phyloP scores from a whole-genome alignment of 83 land plant species.

The Thuja plicata region DNA sequence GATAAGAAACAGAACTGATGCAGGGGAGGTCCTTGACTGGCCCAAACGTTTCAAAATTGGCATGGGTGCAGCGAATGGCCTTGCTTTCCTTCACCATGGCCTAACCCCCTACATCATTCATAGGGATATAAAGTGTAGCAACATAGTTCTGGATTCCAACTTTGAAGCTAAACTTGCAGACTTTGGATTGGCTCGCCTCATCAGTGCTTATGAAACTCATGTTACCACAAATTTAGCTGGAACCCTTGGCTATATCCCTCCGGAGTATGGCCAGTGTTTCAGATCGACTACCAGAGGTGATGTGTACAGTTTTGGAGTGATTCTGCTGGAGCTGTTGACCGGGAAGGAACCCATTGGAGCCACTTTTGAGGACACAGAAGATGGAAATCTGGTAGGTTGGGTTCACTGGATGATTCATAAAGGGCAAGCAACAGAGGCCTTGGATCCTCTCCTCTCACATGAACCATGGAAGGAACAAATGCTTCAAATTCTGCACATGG shows the following conservation, averaged over 20 bases:
- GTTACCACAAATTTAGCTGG: constrained; percentile 70
- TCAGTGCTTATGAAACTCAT: constrained; percentile 70
- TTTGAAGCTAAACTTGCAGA: constrained; percentile 61
- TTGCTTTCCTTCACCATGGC: constrained; percentile 68
- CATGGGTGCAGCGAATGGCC: constrained; percentile 49
- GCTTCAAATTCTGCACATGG: constrained; percentile 53
- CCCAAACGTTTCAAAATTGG: constrained; percentile 54
- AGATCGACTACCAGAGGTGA: constrained; percentile 65
- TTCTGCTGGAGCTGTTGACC: constrained; percentile 78
- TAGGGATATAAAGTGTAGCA: constrained; percentile 66
- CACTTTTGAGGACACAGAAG: constrained; percentile 19
- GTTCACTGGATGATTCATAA: constrained; percentile 25
- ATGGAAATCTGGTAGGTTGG: constrained; percentile 37
- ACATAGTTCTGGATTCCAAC: constrained; percentile 48
- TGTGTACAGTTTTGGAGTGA: constrained; percentile 87
- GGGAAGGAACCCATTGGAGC: constrained; percentile 74
- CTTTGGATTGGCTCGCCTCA: constrained; percentile 63
- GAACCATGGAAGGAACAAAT: constrained; percentile 32
- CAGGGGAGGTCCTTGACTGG: constrained; percentile 49
- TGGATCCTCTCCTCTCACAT: constrained; percentile 18
- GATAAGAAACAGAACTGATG: constrained; percentile 48
- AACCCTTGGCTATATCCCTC: constrained; percentile 71
- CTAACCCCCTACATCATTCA: constrained; percentile 67
- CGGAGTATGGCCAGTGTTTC: constrained; percentile 80
- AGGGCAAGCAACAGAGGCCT: constrained; percentile 23